Conservation (phyloP, 2,329 filamentous ascomycete species). For the Penicillium sp. region DNA sequence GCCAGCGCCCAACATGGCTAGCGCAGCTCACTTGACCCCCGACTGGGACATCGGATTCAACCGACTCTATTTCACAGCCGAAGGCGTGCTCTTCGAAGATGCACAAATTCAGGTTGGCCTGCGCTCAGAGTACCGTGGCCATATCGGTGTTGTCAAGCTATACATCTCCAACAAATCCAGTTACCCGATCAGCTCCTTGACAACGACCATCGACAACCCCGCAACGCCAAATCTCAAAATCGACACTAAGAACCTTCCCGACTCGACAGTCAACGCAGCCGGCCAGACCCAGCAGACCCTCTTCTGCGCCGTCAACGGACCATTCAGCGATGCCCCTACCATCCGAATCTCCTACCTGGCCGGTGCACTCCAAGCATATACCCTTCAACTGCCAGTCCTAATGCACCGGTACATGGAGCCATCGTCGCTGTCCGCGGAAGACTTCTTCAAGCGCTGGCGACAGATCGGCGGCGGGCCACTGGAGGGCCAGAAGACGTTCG, state of each 20-base stretch:
- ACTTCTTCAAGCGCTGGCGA: slow-evolving; percentile 99
- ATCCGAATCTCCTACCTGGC: slow-evolving; percentile 94
- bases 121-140: slow-evolving; percentile 91
- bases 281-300: slow-evolving; percentile 90
- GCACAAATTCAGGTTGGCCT: slow-evolving; percentile 90
- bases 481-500: slow-evolving; percentile 87
- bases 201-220: slow-evolving; percentile 83
- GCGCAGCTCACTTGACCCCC: slow-evolving; percentile 87
- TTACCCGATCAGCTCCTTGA: slow-evolving; percentile 84
- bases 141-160: slow-evolving; percentile 91
- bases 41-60: slow-evolving; percentile 94
- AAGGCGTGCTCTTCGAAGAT: slow-evolving; percentile 94
- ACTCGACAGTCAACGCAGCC: slow-evolving; percentile 74
- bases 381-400: slow-evolving; percentile 83
- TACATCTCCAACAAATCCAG: slow-evolving; percentile 97
- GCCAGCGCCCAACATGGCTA: slow-evolving; percentile 81
- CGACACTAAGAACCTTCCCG: slow-evolving; percentile 86
- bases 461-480: slow-evolving; percentile 89
- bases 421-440: slow-evolving; percentile 81
- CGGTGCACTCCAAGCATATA: slow-evolving; percentile 88
- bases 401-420: slow-evolving; percentile 98
- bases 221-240: slow-evolving; percentile 71
- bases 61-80: slow-evolving; percentile 74
- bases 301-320: slow-evolving; percentile 84
- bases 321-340: slow-evolving; percentile 84